A percentile compares a stretch with the other conserved stretches of the same genome.
phyloP scores from a whole-genome alignment of 2,329 filamentous ascomycete genomes.

The Colletotrichum lini region DNA sequence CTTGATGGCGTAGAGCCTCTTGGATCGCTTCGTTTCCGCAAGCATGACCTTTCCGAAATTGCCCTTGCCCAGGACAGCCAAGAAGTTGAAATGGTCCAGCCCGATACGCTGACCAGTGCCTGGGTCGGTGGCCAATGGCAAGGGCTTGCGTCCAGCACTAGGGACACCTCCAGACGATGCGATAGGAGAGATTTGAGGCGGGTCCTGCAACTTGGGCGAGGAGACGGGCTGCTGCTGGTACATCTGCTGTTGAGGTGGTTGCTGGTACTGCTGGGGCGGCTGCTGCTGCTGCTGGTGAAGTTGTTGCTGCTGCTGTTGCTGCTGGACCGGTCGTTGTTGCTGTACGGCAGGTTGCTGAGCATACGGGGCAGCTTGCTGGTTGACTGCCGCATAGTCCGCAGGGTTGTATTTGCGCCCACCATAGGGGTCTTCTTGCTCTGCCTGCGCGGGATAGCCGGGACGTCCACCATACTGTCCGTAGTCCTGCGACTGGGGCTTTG shows the following conservation, averaged over 20 bases:
- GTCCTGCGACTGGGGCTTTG: slow-evolving; percentile 47
- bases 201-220: slow-evolving; percentile 39
- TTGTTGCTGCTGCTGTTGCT: slow-evolving; percentile 46
- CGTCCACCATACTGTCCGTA: slow-evolving; percentile 53
- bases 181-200: slow-evolving; percentile 48
- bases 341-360: slow-evolving; percentile 47
- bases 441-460: slow-evolving; percentile 45
- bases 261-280: slow-evolving; percentile 53
- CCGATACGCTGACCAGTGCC: slow-evolving; percentile 90
- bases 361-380: slow-evolving; percentile 69
- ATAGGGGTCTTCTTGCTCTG: slow-evolving; percentile 46
- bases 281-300: slow-evolving; percentile 42
- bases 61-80: slow-evolving; percentile 97
- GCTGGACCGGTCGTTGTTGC: slow-evolving; percentile 52
- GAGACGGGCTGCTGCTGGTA: slow-evolving; percentile 49
- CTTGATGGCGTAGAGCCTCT: slow-evolving; percentile 97
- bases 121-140: slow-evolving; percentile 79
- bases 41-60: slow-evolving; percentile 99
- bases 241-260: slow-evolving; percentile 50
- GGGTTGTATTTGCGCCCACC: slow-evolving; percentile 81
- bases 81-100: slow-evolving; percentile 98
- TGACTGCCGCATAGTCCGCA: slow-evolving; percentile 79
- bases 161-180: slow-evolving; percentile 43
- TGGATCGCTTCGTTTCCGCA: slow-evolving; percentile 93
- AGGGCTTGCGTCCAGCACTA: slow-evolving; percentile 64